Evolutionary conservation across 73 alveolate genomes (phyloP).

Genomic region (Paramecium caudatum): DNA sequence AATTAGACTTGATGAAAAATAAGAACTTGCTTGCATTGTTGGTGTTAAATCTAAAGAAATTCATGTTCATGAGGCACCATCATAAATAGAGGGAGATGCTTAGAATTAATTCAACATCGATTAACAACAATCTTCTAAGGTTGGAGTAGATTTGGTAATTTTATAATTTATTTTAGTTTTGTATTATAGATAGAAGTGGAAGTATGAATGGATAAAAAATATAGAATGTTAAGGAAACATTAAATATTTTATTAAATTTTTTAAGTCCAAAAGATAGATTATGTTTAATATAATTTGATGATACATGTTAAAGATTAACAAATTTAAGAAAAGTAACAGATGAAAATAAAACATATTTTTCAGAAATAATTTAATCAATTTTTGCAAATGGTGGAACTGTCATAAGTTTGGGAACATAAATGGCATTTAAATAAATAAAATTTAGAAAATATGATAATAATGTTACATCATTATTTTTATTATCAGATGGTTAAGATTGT

Average conservation of each 20-base stretch:
- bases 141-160: slow-evolving; percentile 63
- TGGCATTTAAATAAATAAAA: slow-evolving; percentile 79
- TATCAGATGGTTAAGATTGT: slow-evolving; percentile 89
- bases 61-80: not conserved
- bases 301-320: slow-evolving; percentile 69
- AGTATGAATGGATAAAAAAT: slow-evolving; percentile 85
- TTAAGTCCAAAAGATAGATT: slow-evolving; percentile 79
- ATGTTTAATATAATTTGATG: slow-evolving; percentile 78
- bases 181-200: slow-evolving; percentile 87
- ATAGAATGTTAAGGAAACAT: slow-evolving; percentile 78
- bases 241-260: slow-evolving; percentile 74
- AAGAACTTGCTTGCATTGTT: not conserved
- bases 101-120: slow-evolving; percentile 12
- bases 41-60: slow-evolving; percentile 26
- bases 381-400: slow-evolving; percentile 84
- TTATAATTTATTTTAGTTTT: slow-evolving; percentile 36
- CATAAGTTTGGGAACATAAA: slow-evolving; percentile 81
- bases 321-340: slow-evolving; percentile 78
- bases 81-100: slow-evolving; percentile 18
- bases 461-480: slow-evolving; percentile 80
- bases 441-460: slow-evolving; percentile 76
- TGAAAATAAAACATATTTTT: slow-evolving; percentile 69
- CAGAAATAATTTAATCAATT: slow-evolving; percentile 67
- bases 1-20: not conserved
- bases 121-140: slow-evolving; percentile 20